Conservation (phyloP, 2,329 filamentous ascomycete genomes). For the Aspergillus unguis region DNA sequence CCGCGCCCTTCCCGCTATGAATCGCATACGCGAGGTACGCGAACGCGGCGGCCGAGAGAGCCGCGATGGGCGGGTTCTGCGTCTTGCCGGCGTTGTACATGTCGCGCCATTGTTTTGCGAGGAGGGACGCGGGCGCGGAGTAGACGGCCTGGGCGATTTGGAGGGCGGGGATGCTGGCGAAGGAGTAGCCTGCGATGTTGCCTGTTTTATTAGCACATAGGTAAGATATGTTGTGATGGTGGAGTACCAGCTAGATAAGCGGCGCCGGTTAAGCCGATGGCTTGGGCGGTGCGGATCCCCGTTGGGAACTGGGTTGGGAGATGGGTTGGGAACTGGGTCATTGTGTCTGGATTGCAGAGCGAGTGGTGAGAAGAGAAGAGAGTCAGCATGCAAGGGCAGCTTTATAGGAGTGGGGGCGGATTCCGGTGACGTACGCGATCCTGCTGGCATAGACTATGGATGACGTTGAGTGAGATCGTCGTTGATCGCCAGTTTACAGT, state of each 20-base stretch:
- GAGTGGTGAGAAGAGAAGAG: too few relatives aligned
- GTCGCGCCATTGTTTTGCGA: conserved; percentile 19
- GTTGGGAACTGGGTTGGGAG: conserved; percentile 13
- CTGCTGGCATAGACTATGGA: too few relatives aligned
- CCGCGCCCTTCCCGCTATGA: not conserved
- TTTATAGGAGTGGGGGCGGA: too few relatives aligned
- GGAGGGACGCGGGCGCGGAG: conserved; percentile 4
- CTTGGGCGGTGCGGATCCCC: conserved; percentile 26
- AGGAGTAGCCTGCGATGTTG: conserved; percentile 28
- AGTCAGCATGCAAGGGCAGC: too few relatives aligned
- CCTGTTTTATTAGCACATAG: not conserved
- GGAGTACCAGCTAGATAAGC: conserved; percentile 30
- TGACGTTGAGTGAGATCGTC: too few relatives aligned
- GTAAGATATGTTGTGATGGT: too few relatives aligned
- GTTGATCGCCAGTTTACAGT: too few relatives aligned
- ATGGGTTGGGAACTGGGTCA: too few relatives aligned
- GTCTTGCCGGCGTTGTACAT: conserved; percentile 22
- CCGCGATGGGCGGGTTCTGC: conserved; percentile 27
- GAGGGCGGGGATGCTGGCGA: conserved; percentile 24
- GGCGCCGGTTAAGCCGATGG: conserved; percentile 27
- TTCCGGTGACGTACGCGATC: too few relatives aligned
- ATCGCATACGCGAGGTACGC: conserved; percentile 30
- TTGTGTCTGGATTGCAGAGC: too few relatives aligned
- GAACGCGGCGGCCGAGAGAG: conserved; percentile 20
- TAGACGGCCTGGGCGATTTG: conserved; percentile 17